Evolutionary conservation across 768 basidiomycete species (phyloP), one percentile per base, ranked within the genome.

Genomic region (Hypholoma sublateritium): DNA sequence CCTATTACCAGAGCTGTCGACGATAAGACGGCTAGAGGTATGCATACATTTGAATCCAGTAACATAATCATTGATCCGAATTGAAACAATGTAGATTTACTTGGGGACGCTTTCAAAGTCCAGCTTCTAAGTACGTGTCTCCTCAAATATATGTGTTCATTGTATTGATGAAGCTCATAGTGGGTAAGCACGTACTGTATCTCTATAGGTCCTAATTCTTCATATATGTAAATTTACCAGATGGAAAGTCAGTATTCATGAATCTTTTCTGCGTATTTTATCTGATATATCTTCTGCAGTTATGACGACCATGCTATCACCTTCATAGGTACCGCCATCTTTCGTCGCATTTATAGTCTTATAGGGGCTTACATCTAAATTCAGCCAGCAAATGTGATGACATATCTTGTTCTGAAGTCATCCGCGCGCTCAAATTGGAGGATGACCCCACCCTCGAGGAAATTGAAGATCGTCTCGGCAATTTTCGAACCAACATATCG

Each of bases 1-100:
- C 84, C 85, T 3, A 86, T 86, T 47, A 83, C 78, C 32, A 64
- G 84, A 14, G 85, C 85, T 36, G 84, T 87, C 1, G 84, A 86
- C 59, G 84, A 85, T 60, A 85, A 85, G 69, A 82, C 82, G 4
- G 85, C 85, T 0, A 75, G 80, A 72, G 83, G 83, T 80, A 65
- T 24, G 28, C 28, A 32, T 32, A 32, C 9, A 32, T 41, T 41
- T 13, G 17, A 5, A 41, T 16, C 5, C 5, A 13, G 11, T n/a
- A 8, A 17, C 13, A 16, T 41, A 5, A 32, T 16, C 3, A 42
- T n/a, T 57, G 46, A 22, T 5, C 24, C 22, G 45, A 17, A 32
- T 16, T 28, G 28, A 3, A 39, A 19, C 12, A 25, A 5, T 7
- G 16, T 9, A 81, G 85, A 85, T 62, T 67, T 87, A n/a, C 73